Base-by-base conservation (phyloP, 257 asterid species). In the Perilla frutescens region DNA sequence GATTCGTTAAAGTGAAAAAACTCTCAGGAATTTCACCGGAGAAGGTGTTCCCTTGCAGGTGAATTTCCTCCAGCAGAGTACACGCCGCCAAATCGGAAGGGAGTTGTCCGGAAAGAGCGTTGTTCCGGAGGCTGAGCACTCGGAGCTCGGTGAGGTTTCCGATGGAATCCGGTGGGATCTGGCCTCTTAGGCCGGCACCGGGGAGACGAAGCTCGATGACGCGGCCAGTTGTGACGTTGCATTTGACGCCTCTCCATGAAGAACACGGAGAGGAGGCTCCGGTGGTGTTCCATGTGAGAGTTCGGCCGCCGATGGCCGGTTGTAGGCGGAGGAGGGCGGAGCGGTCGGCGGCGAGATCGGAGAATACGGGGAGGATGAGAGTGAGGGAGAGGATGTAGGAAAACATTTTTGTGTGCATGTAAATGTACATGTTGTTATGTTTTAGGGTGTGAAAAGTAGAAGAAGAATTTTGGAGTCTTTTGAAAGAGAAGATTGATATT, bases 41-140 rank as follows among this genome's bases (percentile, higher is more conserved):
- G 45, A 90, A 87, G 13, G 8, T 15, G 67, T 88, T 90, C 8
- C 84, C 84, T 40, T 82, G 81, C 65, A 88, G 65, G 39, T 80
- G 80, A 50, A 90, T 77, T 0, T 57, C 69, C 54, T 56, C 62
- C 5, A 90, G 77, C 66, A 57, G 74, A 43, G 79, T 70, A 80
- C 92, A 90, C 3, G 84, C 73, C 31, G 85, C 80, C 57, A 90
- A 14, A 64, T 86, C 95, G 29, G 82, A 50, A 3, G 92, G 96
- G 59, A 88, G 69, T 26, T 68, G 48, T 20, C 95, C 95, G 26
- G 83, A 83, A 8, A 88, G 80, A 2, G 81, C 75, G 77, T 90
- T 90, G 1, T 11, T 39, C 5, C 91, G 92, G 67, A 88, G 92
- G 82, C 96, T 90, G 62, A 90, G 91, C 0, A 3, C 79, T 11